Evolutionary conservation across 148 eudicot genomes (phyloP), one percentile per base, ranked within the genome.

Genomic region (Camellia lanceoleosa): DNA sequence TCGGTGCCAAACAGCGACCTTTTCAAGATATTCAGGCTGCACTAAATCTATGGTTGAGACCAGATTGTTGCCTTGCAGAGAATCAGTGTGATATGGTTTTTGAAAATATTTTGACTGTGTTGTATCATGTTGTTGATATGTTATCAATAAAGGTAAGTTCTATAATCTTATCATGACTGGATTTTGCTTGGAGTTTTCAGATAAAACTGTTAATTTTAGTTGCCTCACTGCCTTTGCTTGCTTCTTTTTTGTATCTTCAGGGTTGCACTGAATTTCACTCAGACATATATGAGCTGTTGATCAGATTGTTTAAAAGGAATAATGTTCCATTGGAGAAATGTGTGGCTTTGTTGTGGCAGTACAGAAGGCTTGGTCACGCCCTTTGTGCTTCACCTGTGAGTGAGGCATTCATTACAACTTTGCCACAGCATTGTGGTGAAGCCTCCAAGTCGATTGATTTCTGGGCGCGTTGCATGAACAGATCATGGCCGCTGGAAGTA

Each of bases 351-450:
- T 82, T 96, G 80, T 96, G 99, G 98, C 89, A 86, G 82, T 88
- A 82, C 72, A 90, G 90, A 83, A 93, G 99, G 83, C 90, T 96
- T 68, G 87, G 87, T 68, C 98, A 96, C 84, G 92, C 92, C 63
- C 94, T 96, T 71, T 96, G 99, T 86, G 87, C 83, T 80, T 87
- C 91, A 82, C 94, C 95, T 60, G 73, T 93, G 76, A 86, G 85
- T 80, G 94, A 91, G 74, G 81, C 80, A 62, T 87, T 91, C 54
- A 74, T 96, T 20, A 54, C 13, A 58, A 85, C 83, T 65, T 82
- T 92, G 68, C 87, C 88, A 18, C 63, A 86, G 85, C 85, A 86
- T 61, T 89, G 85, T 83, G 87, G 84, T 59, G 82, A 86, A 81
- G 68, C 74, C 74, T 84, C 86, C 49, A 85, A 82, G 69, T 89